Conservation (phyloP, 2,329 filamentous ascomycete species). For the Ophiostoma tasmaniense region DNA sequence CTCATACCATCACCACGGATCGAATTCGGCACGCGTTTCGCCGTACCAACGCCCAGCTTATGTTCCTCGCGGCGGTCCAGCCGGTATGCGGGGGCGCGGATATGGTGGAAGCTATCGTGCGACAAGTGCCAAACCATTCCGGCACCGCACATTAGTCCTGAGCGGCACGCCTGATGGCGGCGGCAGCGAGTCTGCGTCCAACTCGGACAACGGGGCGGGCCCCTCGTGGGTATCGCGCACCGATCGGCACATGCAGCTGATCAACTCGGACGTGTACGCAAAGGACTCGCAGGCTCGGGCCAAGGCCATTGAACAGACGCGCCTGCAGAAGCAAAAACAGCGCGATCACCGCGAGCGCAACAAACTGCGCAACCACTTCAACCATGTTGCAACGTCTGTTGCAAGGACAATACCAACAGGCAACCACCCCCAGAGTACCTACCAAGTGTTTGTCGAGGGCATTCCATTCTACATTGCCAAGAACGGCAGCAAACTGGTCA, state of each 20-base stretch:
- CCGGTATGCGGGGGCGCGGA: not conserved
- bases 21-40: constrained; percentile 14
- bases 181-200: constrained; percentile 20
- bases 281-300: constrained; percentile 60
- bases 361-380: constrained; percentile 43
- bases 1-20: constrained; percentile 21
- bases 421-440: constrained; percentile 28
- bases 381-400: constrained; percentile 27
- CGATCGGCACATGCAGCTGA: constrained; percentile 72
- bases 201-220: constrained; percentile 23
- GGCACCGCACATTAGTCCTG: constrained; percentile 54
- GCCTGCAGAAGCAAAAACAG: constrained; percentile 46
- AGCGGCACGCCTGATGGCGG: constrained; percentile 36
- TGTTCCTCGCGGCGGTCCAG: not conserved
- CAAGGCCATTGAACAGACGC: constrained; percentile 64
- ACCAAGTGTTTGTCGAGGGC: constrained; percentile 62
- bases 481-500: constrained; percentile 75
- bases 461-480: constrained; percentile 65
- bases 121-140: constrained; percentile 32
- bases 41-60: constrained; percentile 26
- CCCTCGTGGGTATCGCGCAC: constrained; percentile 60
- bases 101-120: constrained; percentile 28
- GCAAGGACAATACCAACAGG: constrained; percentile 20
- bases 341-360: constrained; percentile 51
- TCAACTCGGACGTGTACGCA: constrained; percentile 71